Evolutionary conservation across 306 rosid genomes (phyloP).

Genomic region (Castanopsis chinensis): DNA sequence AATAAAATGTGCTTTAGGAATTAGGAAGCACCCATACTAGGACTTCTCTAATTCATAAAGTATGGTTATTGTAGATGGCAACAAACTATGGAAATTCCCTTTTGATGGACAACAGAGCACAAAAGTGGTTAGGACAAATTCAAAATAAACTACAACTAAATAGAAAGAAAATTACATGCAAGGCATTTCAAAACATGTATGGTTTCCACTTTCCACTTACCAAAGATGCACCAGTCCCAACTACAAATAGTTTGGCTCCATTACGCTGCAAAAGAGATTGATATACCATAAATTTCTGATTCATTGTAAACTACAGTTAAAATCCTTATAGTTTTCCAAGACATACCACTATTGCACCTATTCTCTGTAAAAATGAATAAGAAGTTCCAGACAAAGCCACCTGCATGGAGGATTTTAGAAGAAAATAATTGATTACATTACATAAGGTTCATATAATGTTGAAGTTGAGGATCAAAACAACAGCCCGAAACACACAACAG

Average conservation of each 20-base stretch:
- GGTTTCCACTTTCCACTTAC: conserved; percentile 48
- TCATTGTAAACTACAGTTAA: background rate
- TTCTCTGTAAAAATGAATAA: conserved; percentile 47
- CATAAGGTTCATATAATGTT: background rate
- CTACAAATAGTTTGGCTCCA: conserved; percentile 88
- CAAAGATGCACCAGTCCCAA: conserved; percentile 90
- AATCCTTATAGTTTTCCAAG: conserved; percentile 15
- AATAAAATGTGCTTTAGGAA: background rate
- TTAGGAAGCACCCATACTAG: background rate
- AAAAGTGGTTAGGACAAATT: background rate
- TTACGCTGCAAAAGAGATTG: conserved; percentile 58
- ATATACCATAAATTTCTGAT: background rate
- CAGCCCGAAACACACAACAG: background rate
- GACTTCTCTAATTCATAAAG: background rate
- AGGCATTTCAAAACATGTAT: background rate
- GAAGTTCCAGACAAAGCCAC: conserved; percentile 54
- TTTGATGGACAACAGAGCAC: background rate
- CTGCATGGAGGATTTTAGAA: conserved; percentile 29
- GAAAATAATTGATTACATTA: conserved; percentile 3
- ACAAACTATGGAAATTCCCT: background rate
- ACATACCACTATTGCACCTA: conserved; percentile 67
- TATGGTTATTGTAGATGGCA: background rate
- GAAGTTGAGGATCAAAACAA: background rate
- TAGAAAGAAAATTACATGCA: background rate
- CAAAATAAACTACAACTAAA: background rate